Conservation (phyloP, 345 rosid species). For the Citrus reticulata region DNA sequence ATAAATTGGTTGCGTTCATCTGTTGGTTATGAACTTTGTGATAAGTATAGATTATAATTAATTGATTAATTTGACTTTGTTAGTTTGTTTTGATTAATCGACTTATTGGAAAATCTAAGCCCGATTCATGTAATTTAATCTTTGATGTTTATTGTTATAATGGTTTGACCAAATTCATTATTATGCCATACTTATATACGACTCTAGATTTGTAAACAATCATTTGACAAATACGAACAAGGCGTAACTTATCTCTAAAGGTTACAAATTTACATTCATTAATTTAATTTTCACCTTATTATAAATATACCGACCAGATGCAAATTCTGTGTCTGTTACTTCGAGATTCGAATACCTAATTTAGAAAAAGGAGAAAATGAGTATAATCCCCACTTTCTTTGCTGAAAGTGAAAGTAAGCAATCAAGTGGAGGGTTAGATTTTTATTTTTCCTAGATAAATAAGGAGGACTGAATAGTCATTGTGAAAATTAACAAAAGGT, state of each 20-base stretch:
- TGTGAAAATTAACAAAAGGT: no score
- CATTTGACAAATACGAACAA: neutral
- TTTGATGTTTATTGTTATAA: neutral
- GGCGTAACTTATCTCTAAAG: neutral
- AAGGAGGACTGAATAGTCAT: no score
- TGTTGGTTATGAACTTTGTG: neutral
- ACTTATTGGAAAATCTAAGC: constrained; percentile 8
- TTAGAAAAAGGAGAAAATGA: neutral
- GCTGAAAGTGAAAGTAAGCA: no score
- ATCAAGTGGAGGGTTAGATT: no score
- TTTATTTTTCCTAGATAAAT: no score
- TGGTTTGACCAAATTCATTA: constrained; percentile 2
- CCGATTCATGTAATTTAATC: neutral
- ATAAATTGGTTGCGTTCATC: no score
- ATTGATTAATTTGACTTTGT: neutral
- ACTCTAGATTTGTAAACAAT: neutral
- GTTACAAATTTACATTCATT: neutral
- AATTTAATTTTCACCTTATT: neutral
- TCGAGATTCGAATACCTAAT: neutral
- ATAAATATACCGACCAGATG: neutral
- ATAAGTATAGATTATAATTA: neutral
- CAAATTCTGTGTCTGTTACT: neutral
- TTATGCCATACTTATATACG: neutral
- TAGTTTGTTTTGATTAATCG: neutral
- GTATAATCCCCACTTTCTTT: no score